Evolutionary conservation across 768 basidiomycete species (phyloP).

Genomic region (Xanthoconium stramineum): DNA sequence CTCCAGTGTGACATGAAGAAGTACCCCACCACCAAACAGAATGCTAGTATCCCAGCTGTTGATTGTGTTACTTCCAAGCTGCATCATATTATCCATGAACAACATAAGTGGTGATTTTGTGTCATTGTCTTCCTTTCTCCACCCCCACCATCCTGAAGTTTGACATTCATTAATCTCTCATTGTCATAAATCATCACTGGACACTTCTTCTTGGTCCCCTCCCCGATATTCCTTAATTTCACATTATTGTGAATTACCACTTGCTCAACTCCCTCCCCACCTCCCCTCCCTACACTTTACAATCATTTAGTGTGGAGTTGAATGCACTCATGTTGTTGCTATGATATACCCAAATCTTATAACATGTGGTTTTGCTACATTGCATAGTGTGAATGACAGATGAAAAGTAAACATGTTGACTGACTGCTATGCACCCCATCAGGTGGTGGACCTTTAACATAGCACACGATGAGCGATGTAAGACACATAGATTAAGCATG

Average conservation of each 20-base stretch:
- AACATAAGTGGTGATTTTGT: background rate
- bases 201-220: background rate
- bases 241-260: background rate
- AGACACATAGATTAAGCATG: too few species aligned
- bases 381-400: too few species aligned
- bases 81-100: background rate
- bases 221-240: background rate
- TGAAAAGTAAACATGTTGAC: too few species aligned
- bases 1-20: background rate
- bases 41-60: background rate
- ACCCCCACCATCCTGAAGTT: background rate
- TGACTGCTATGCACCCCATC: too few species aligned
- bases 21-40: background rate
- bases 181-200: background rate
- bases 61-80: background rate
- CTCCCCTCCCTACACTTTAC: background rate
- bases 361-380: too few species aligned
- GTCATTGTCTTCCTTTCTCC: background rate
- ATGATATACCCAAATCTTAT: too few species aligned
- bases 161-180: background rate
- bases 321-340: too few species aligned
- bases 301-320: background rate
- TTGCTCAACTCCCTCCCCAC: background rate
- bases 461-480: too few species aligned
- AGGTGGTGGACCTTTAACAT: too few species aligned